These are phyloP conservation scores for Apiospora rasikravindrae DNA, from an alignment of 2,329 filamentous ascomycete genomes.

Conservation along the genomic window DNA sequence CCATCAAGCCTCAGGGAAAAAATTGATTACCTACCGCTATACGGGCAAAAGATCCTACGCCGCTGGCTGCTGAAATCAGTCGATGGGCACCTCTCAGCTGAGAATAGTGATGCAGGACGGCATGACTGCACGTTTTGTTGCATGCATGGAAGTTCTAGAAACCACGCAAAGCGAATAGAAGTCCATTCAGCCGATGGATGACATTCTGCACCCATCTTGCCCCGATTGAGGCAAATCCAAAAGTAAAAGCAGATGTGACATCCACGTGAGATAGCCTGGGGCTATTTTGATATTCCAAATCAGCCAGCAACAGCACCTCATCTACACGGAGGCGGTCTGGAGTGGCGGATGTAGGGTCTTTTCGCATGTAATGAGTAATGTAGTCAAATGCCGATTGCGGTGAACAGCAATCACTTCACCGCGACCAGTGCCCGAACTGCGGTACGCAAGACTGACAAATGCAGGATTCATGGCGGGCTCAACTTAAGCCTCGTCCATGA, in stretches of 20 bases:
- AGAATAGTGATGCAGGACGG: background rate
- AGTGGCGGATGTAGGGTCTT: background rate
- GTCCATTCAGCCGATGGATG: background rate
- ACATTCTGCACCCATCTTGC: background rate
- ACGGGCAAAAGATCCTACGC: background rate
- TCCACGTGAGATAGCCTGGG: background rate
- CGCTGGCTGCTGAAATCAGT: background rate
- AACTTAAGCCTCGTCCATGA: background rate
- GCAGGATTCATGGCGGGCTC: background rate
- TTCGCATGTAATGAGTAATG: background rate
- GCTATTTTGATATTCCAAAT: background rate
- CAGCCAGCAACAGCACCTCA: background rate
- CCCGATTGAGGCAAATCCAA: background rate
- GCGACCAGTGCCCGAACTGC: background rate
- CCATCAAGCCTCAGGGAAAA: background rate
- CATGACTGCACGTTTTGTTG: background rate
- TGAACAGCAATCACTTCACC: background rate
- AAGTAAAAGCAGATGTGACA: background rate
- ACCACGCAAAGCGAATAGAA: background rate
- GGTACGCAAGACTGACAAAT: background rate
- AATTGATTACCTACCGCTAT: background rate
- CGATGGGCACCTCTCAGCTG: background rate
- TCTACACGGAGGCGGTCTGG: background rate
- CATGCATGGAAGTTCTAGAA: background rate
- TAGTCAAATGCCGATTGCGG: background rate